Evolutionary conservation across 164 flowering plant species (phyloP), one percentile per base, ranked within the genome.

Genomic region (Aristolochia contorta): DNA sequence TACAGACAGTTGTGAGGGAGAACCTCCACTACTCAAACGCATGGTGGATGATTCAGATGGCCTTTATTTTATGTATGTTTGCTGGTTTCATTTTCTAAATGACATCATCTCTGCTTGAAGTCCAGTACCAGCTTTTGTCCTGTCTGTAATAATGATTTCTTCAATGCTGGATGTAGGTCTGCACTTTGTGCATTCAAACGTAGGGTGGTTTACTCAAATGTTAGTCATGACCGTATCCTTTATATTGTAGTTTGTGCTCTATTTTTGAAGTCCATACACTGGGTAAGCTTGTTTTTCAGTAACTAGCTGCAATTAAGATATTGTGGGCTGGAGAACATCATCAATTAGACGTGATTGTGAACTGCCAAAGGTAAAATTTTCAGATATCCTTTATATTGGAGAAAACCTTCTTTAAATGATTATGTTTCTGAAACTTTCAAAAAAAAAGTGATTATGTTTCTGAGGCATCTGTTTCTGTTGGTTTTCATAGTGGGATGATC

Each of bases 311-410:
- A 55, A 30, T 60, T 63, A 45, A 93, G 99, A 93, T 78, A 84
- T 93, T 61, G 99, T 93, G 18, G 99, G 99, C 57, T 93, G 99
- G 99, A 82, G 96, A 69, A 93, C 99, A 65, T 79, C 99, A 70
- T 90, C 87, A 25, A 87, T 93, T 58, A 77, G 99, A 67, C 89
- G 97, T 27, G 68, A 74, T 56, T 73, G 64, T 70, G 97, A 93
- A 69, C 76, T 93, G 52, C 99, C 99, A 57, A 81, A 82, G 96
- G 99, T 93, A 77, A 53, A 46, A 46, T 58, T 47, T 51, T 57
- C 16, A 61, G 48, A 53, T 59, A 12, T 52, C 6, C 10, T 20
- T 27, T 52, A 52, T 47, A 57, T 49, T 37, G 2, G 16, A 53
- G 18, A 43, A 23, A 54, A 19, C 58, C 33, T 33, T 20, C 1